Base-by-base conservation (phyloP, 2,329 filamentous ascomycete genomes). In the Clonostachys rosea region DNA sequence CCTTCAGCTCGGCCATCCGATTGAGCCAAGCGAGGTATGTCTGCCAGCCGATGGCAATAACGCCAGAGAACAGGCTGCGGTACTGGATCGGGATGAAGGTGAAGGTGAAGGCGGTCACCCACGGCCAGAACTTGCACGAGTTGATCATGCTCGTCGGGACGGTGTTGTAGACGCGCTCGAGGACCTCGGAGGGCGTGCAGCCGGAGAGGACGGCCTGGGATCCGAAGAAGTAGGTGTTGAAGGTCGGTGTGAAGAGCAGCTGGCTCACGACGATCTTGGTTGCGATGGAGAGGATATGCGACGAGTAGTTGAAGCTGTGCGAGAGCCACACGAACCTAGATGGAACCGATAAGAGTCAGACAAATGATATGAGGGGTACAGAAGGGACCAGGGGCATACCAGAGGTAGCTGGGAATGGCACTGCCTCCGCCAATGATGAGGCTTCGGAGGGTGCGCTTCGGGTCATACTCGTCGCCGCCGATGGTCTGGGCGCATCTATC, bases 11-110 rank as follows among this genome's bases (percentile, higher is more conserved):
- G 2, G 88, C 89, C 51, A 73, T 72, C 58, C 86, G 78, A 58
- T 95, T 95, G 59, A 95, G 66, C 65, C 83, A 87, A 55, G 84
- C 89, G 56, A 96, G 61, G 73, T 96, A 96, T 1, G 89, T 91
- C 76, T 96, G 91, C 91, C 91, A 96, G 0, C 87, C 88, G 45
- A 96, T 86, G 2, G 89, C 89, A 53, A 95, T 78, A 7, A 86
- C 69, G 2, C 88, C 89, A 0, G 86, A 82, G 56, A 96, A 94
- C 14, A 95, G 77, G 56, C 83, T 88, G 44, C 91, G 75, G 65
- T 89, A 92, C 59, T 92, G 83, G 43, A 90, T 73, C 24, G 84
- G 81, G 5, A 96, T 72, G 58, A 89, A 94, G n/a, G 86, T 83
- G 59, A 96, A 95, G 64, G 78, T 91, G 61, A 96, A 85, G 0